These are phyloP conservation scores for Auricularia cornea DNA, from an alignment of 768 basidiomycete species.

Conservation along the genomic window DNA sequence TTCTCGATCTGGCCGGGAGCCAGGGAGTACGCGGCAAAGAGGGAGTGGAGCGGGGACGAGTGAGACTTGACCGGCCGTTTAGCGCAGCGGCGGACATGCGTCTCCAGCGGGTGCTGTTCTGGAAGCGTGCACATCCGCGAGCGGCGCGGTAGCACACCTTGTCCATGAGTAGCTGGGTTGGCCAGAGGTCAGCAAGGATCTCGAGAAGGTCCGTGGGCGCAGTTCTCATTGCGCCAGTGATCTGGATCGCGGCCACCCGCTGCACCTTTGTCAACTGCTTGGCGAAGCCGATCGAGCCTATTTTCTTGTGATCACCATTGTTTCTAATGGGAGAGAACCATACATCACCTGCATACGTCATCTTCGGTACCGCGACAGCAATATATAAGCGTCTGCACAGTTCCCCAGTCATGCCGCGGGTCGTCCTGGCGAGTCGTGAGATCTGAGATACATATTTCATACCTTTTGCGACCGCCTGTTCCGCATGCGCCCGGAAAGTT, in stretches of 20 bases:
- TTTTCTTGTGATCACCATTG: background rate
- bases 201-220: constrained; percentile 14
- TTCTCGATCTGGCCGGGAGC: background rate
- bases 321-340: background rate
- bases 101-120: background rate
- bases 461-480: constrained; percentile 1
- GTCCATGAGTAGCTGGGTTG: constrained; percentile 7
- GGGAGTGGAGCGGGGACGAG: constrained; percentile 11
- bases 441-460: no score
- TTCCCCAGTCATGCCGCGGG: no score
- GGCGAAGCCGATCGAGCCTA: background rate
- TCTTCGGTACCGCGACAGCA: no score
- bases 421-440: no score
- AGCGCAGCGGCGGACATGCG: background rate
- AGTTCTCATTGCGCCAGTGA: constrained; percentile 11
- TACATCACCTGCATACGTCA: background rate
- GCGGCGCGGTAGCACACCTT: constrained; percentile 1
- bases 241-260: constrained; percentile 1
- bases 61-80: constrained; percentile 2
- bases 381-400: no score
- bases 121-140: constrained; percentile 2
- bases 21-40: background rate
- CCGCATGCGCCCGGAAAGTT: constrained; percentile 9
- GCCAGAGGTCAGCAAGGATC: constrained; percentile 14
- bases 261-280: background rate